phyloP scores from a whole-genome alignment of 768 basidiomycete genomes.

The Tulasnella calospora region DNA sequence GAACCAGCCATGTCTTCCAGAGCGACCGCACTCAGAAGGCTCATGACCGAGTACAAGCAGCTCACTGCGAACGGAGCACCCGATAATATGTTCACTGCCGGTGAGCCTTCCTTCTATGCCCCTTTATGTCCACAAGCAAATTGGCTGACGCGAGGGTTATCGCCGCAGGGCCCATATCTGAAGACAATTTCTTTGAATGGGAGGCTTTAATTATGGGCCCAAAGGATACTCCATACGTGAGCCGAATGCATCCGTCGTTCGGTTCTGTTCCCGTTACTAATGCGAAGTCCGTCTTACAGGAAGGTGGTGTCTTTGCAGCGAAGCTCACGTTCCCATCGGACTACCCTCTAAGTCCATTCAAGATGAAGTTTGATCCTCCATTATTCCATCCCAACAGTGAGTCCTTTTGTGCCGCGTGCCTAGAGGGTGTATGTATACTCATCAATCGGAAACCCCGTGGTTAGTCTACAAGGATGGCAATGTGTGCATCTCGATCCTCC shows the following conservation, averaged over 20 bases:
- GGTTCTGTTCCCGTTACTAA: not conserved
- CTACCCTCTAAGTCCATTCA: slow-evolving; percentile 97
- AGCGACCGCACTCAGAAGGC: slow-evolving; percentile 70
- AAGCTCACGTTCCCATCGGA: slow-evolving; percentile 88
- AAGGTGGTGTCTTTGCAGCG: slow-evolving; percentile 92
- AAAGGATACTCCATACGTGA: slow-evolving; percentile 88
- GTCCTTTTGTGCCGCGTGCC: slow-evolving; percentile 34
- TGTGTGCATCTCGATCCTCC: slow-evolving; percentile 97
- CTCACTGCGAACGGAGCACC: slow-evolving; percentile 78
- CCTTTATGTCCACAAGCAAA: slow-evolving; percentile 1
- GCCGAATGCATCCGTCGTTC: slow-evolving; percentile 31
- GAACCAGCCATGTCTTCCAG: slow-evolving; percentile 19
- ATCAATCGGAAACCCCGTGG: not conserved
- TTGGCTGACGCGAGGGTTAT: not conserved
- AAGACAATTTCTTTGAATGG: slow-evolving; percentile 79
- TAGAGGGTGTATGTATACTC: not conserved
- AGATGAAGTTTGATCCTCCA: slow-evolving; percentile 98
- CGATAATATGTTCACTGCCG: slow-evolving; percentile 96
- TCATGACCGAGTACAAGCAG: slow-evolving; percentile 92
- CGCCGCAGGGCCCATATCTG: slow-evolving; percentile 70
- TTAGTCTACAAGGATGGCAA: slow-evolving; percentile 93
- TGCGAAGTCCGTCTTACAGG: slow-evolving; percentile 43
- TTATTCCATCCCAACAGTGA: slow-evolving; percentile 95
- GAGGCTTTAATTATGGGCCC: slow-evolving; percentile 92
- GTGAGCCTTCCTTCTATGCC: slow-evolving; percentile 38